Base-by-base conservation (phyloP, 164 flowering plant genomes). In the Euptelea pleiosperma region DNA sequence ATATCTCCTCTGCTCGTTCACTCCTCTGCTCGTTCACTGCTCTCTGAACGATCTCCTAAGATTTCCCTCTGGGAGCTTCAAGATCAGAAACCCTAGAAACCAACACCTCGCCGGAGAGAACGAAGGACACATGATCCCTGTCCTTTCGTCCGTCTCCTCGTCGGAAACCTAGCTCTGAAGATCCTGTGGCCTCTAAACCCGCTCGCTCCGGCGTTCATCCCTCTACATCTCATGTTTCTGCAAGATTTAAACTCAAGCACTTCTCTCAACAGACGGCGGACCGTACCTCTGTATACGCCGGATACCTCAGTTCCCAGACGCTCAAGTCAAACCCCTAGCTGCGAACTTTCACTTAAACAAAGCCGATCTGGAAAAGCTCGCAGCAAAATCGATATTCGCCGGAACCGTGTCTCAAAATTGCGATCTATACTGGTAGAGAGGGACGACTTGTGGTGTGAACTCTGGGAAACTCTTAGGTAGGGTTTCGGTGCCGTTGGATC, bases 401-500 rank as follows among this genome's bases (percentile, higher is more conserved):
- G 70, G 67, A 75, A 31, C 67, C 77, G 4, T 54, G 67, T 33
- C 63, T 88, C 16, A 78, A 73, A 44, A 69, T 86, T 33, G 50
- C 81, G 31, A 75, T 88, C 4, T 86, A 81, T 68, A 80, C 88
- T 5, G 92, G 98, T 3, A 66, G 90, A 57, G 84, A 18, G 98
- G 93, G 16, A 65, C 79, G 11, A 81, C 83, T 5, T 86, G 98
- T 58, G 92, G 92, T 7, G 74, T 82, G 6, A 78, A 61, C 75
- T 76, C 89, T 4, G 98, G 96, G n/a, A 70, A 79, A 67, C 69
- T 86, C 18, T 26, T 91, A 28, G 96, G 96, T 44, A 85, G 52
- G 59, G 78, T 89, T 1, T 58, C 72, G 1, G 81, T 91, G 55
- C 83, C 83, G 36, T 44, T 89, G 75, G 85, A 86, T 67, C 79